Evolutionary conservation across 73 alveolate genomes (phyloP).

Genomic region (Paramecium bursaria): DNA sequence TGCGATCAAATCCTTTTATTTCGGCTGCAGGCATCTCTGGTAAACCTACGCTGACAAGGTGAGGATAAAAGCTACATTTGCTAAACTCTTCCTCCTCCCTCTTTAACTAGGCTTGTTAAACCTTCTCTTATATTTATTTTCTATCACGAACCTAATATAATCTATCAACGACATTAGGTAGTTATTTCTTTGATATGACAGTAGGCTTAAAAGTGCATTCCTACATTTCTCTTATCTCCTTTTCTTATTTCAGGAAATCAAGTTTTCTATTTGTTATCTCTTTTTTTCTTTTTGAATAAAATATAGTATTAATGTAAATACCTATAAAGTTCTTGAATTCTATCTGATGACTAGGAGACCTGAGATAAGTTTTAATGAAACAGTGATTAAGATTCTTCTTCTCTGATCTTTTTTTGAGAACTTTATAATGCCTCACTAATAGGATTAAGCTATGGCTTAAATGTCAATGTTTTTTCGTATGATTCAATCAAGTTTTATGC

Average conservation of each 20-base stretch:
- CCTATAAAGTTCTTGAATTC: background rate
- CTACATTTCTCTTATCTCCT: slow-evolving; percentile 18
- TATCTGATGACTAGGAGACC: background rate
- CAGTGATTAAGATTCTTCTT: background rate
- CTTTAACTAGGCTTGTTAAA: background rate
- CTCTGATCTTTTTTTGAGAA: background rate
- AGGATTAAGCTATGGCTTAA: slow-evolving; percentile 36
- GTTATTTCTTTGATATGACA: slow-evolving; percentile 19
- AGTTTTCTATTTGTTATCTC: background rate
- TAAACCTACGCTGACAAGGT: background rate
- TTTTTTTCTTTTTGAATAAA: background rate
- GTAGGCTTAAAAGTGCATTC: slow-evolving; percentile 55
- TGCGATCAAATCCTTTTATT: slow-evolving; percentile 19
- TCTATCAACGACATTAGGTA: slow-evolving; percentile 55
- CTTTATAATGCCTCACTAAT: slow-evolving; percentile 38
- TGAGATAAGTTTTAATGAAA: too few species aligned
- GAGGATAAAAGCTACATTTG: slow-evolving; percentile 44
- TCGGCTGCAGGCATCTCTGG: slow-evolving; percentile 5
- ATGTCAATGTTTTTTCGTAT: slow-evolving; percentile 50
- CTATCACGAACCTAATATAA: slow-evolving; percentile 34
- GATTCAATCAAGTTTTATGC: slow-evolving; percentile 45
- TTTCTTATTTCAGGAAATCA: background rate
- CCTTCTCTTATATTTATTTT: slow-evolving; percentile 6
- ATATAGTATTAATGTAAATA: background rate
- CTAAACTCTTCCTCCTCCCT: slow-evolving; percentile 40